A percentile compares a stretch with the other conserved stretches of the same genome.
phyloP scores from a whole-genome alignment of 148 eudicot genomes.

The Polygonum maritimum region DNA sequence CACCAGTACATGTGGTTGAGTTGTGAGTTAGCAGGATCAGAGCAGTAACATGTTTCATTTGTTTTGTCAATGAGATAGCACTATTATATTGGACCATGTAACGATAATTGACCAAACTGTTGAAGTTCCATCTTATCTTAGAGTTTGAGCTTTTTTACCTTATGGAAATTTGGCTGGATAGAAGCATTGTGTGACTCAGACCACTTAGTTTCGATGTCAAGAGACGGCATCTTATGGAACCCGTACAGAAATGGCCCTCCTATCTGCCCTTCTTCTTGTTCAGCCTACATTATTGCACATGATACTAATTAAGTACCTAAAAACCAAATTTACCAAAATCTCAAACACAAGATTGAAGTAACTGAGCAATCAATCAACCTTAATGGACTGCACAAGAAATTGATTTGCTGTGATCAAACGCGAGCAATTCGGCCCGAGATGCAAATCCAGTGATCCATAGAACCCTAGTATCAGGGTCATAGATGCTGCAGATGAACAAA shows the following conservation, averaged over 20 bases:
- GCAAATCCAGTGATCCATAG: conserved; percentile 37
- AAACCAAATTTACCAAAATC: background rate
- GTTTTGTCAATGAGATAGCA: background rate
- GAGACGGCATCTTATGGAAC: conserved; percentile 46
- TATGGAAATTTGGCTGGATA: conserved; percentile 23
- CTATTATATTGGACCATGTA: background rate
- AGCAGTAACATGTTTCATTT: too few relatives aligned
- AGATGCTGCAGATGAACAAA: conserved; percentile 34
- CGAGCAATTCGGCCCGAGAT: conserved; percentile 46
- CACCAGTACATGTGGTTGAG: background rate
- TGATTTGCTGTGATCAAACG: conserved; percentile 31
- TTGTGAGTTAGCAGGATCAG: background rate
- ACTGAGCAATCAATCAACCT: conserved; percentile 23
- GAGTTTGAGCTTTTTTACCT: conserved; percentile 18
- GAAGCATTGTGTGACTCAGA: conserved; percentile 23
- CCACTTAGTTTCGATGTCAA: conserved; percentile 46
- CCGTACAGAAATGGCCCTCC: conserved; percentile 55
- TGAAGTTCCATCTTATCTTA: background rate
- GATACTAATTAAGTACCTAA: background rate
- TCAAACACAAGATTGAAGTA: background rate
- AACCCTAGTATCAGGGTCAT: conserved; percentile 42
- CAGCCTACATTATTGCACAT: conserved; percentile 30
- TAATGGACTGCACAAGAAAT: conserved; percentile 37
- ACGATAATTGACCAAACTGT: background rate
- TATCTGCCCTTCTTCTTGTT: conserved; percentile 23